Base-by-base conservation (phyloP, 345 rosid species). In the Acer negundo region DNA sequence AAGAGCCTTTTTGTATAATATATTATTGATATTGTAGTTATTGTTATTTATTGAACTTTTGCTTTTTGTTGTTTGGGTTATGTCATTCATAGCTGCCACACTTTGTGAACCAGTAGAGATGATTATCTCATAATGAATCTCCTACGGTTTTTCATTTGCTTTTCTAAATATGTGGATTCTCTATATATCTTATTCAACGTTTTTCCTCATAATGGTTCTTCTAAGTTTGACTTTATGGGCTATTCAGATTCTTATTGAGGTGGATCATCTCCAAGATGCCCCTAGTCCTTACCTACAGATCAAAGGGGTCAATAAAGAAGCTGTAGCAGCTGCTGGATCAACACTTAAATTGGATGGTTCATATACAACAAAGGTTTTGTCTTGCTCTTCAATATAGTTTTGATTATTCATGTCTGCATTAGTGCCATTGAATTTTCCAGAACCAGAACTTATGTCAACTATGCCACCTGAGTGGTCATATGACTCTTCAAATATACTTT, bases 291-390 rank as follows among this genome's bases (percentile, higher is more conserved):
- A 91, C 85, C 72, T 97, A 77, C 99, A 97, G 83, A 97, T 97
- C 74, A 97, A 97, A 91, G 99, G 99, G 76, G 92, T 93, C 71
- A 85, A 90, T 83, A 97, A 92, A 84, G 98, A 97, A 79, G 93
- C 93, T 58, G 99, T 97, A 66, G 90, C 90, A 17, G 92, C 93
- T 72, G 97, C 98, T 80, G 99, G 99, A 74, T 94, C 98, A 69
- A 84, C 87, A 59, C 90, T 97, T 78, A 89, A 89, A 80, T 82
- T 97, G 65, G 97, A 94, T 83, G 94, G 96, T 63, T 97, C 97
- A 76, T 97, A 97, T 82, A 93, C 98, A 40, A 93, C 99, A 51
- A 94, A 97, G 99, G 99, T 97, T 78, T 78, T 58, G 69, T 81
- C 49, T 35, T 73, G 56, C 61, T 44, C 22, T 56, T 10, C 6